Conservation (phyloP, 2,329 filamentous ascomycete species). For the Cladobotryum mycophilum region DNA sequence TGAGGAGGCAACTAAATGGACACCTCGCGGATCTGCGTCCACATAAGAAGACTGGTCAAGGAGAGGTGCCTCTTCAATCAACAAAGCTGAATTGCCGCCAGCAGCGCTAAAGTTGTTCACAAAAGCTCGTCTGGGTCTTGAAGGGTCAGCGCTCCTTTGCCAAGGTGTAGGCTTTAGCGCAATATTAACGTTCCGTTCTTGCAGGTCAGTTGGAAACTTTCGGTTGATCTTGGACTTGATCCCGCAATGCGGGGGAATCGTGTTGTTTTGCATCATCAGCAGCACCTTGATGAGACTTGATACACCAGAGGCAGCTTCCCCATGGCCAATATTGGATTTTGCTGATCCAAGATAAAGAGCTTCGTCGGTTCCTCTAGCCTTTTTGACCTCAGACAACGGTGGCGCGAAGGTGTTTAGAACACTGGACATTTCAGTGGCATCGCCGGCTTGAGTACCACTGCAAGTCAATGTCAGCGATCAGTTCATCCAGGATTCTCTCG, state of each 20-base stretch:
- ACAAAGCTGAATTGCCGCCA: slow-evolving; percentile 63
- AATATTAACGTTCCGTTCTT: slow-evolving; percentile 49
- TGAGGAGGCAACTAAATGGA: slow-evolving; percentile 14
- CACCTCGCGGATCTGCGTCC: slow-evolving; percentile 39
- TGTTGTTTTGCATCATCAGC: slow-evolving; percentile 56
- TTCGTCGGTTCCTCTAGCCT: slow-evolving; percentile 47
- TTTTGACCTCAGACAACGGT: slow-evolving; percentile 52
- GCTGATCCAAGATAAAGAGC: slow-evolving; percentile 56
- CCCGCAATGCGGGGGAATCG: slow-evolving; percentile 57
- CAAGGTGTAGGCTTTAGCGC: slow-evolving; percentile 45
- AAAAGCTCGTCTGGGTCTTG: slow-evolving; percentile 41
- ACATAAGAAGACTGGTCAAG: not conserved
- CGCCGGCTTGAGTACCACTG: slow-evolving; percentile 73
- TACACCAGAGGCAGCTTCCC: slow-evolving; percentile 56
- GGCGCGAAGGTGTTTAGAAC: slow-evolving; percentile 51
- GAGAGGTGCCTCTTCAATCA: slow-evolving; percentile 50
- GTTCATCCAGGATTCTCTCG: not conserved
- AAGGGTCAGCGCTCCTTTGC: slow-evolving; percentile 33
- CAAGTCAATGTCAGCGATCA: slow-evolving; percentile 31
- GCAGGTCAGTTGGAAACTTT: slow-evolving; percentile 48
- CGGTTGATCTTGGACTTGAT: slow-evolving; percentile 58
- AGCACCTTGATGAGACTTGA: slow-evolving; percentile 60
- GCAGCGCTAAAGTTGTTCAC: slow-evolving; percentile 68
- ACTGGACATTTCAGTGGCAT: slow-evolving; percentile 75
- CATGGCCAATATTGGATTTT: slow-evolving; percentile 61